Base-by-base conservation (phyloP, 163 green algal species). In the Coccomyxa subellipsoidea region DNA sequence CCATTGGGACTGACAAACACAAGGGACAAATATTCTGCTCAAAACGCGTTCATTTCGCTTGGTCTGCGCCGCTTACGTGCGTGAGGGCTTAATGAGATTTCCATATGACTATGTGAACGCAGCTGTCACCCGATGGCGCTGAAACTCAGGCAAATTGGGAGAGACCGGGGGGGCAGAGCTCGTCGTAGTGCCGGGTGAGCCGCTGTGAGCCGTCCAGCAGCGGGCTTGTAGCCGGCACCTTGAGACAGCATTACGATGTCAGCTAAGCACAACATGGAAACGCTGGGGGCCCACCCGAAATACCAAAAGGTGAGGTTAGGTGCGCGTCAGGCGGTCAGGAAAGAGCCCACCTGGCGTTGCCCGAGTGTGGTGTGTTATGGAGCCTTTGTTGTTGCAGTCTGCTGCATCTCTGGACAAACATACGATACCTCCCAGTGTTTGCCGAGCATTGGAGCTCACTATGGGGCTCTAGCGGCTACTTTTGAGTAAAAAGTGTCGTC, bases 271-370 rank as follows among this genome's bases (percentile, higher is more conserved):
- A 73, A 73, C n/a, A 73, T 73, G 66, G 66, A 73, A 23, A 73
- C 66, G 66, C 27, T 73, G 66, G 66, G 66, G 29, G 66, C 66
- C 29, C 70, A 77, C 32, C 70, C 70, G 15, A 77, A 77, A 23
- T 77, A 77, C 34, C 70, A 77, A 39, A 77, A 77, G 70, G 70
- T 77, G 70, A 59, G 47, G 47, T 59, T 59, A 59, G 47, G 47
- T 59, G 47, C 47, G 47, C 47, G 47, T 59, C 47, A 59, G 47
- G 47, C 47, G 47, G 47, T 59, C 47, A 59, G 47, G 47, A 1
- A n/a, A 59, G 47, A 59, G 47, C 47, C 21, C 47, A 59, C 47
- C 47, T 59, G 47, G 47, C 47, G 47, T 59, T 59, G 47, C 47
- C 47, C 47, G 47, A 59, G 47, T 59, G 47, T 59, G 47, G 15